These are phyloP conservation scores for Podaxis pistillaris DNA, from an alignment of 768 basidiomycete genomes.

Conservation along the genomic window DNA sequence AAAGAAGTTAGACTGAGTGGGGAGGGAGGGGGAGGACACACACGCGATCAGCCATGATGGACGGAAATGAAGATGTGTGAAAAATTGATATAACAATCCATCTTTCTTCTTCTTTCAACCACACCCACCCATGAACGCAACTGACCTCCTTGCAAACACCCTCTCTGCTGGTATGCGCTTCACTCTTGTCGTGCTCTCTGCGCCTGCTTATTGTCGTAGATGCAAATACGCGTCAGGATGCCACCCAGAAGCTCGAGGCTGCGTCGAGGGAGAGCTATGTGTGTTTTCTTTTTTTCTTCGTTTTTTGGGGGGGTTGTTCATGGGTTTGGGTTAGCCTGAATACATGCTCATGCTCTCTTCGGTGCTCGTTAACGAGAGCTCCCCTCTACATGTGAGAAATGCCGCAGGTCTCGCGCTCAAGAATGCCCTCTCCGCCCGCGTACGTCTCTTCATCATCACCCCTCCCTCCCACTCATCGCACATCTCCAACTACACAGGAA, in stretches of 20 bases:
- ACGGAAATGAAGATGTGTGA: slow-evolving; percentile 18
- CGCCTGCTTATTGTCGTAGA: slow-evolving; percentile 51
- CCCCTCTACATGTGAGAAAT: slow-evolving; percentile 75
- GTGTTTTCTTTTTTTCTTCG: slow-evolving; percentile 31
- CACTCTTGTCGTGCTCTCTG: slow-evolving; percentile 17
- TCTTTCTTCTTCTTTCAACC: slow-evolving; percentile 13
- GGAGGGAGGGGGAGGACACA: slow-evolving; percentile 33
- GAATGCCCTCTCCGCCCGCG: slow-evolving; percentile 88
- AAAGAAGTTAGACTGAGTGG: slow-evolving; percentile 25
- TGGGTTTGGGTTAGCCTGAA: slow-evolving; percentile 57
- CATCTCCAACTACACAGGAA: slow-evolving; percentile 49
- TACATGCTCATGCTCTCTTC: slow-evolving; percentile 91
- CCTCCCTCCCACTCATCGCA: slow-evolving; percentile 14
- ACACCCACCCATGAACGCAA: slow-evolving; percentile 73
- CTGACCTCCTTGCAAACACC: slow-evolving; percentile 87
- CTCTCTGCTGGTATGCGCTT: slow-evolving; percentile 77
- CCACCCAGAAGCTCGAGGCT: slow-evolving; percentile 84
- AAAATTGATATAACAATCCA: slow-evolving; percentile 18
- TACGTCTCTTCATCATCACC: slow-evolving; percentile 42
- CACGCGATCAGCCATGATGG: slow-evolving; percentile 59
- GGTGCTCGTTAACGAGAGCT: slow-evolving; percentile 77
- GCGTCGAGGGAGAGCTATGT: slow-evolving; percentile 91
- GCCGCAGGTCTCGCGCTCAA: slow-evolving; percentile 98
- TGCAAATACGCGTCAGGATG: slow-evolving; percentile 86
- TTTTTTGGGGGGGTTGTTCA: slow-evolving; percentile 19